A percentile compares a stretch with the other conserved stretches of the same genome.
Conservation (phyloP, 306 rosid genomes). For the Quercus berberidifolia region DNA sequence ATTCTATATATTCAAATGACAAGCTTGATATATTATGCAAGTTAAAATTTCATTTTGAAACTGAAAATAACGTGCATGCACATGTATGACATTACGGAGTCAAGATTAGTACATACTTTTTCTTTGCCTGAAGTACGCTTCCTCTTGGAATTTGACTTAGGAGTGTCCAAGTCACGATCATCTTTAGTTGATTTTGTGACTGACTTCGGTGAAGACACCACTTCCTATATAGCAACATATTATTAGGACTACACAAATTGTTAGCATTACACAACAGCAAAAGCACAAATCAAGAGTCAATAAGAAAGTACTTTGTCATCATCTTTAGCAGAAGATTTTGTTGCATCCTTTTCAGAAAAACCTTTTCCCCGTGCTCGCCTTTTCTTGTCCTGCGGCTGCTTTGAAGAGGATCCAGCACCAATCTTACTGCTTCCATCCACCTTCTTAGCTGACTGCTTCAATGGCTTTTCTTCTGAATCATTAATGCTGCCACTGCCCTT, state of each 20-base stretch:
- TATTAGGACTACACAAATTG: not conserved
- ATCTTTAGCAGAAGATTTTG: slow-evolving; percentile 44
- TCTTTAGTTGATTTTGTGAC: slow-evolving; percentile 46
- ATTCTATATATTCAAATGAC: not conserved
- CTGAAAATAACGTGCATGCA: not conserved
- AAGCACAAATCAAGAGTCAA: not conserved
- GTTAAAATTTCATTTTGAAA: not conserved
- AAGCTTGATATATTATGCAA: not conserved
- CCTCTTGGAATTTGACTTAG: slow-evolving; percentile 64
- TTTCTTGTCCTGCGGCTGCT: slow-evolving; percentile 50
- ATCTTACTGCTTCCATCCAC: slow-evolving; percentile 40
- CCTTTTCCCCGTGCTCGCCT: slow-evolving; percentile 41
- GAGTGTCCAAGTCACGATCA: slow-evolving; percentile 35
- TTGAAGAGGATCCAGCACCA: slow-evolving; percentile 44
- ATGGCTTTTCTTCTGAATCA: slow-evolving; percentile 46
- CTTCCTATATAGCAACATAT: slow-evolving; percentile 38
- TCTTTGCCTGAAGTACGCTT: slow-evolving; percentile 61
- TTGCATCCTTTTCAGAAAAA: slow-evolving; percentile 28
- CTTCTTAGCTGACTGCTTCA: slow-evolving; percentile 55
- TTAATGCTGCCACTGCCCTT: slow-evolving; percentile 48
- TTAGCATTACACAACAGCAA: not conserved
- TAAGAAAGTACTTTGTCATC: slow-evolving; percentile 46
- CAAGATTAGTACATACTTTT: slow-evolving; percentile 34
- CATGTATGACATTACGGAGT: not conserved
- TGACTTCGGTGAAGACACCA: slow-evolving; percentile 40